Evolutionary conservation across 441 rosid genomes (phyloP), one percentile per base, ranked within the genome.

Genomic region (Eutrema salsugineum): DNA sequence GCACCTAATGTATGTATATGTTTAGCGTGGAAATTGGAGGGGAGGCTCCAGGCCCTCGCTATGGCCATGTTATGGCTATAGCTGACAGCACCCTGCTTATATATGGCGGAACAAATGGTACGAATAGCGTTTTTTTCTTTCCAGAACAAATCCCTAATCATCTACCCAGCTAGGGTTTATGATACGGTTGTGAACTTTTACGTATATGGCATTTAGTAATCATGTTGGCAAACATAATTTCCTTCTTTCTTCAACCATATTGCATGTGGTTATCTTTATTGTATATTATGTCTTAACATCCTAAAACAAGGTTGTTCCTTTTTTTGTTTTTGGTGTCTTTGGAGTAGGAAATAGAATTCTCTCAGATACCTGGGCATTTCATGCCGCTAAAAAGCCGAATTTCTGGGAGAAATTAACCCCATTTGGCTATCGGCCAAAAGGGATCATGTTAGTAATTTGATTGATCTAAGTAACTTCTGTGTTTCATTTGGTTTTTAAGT

Each of bases 11-110:
- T 64, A 24, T 24, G 68, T 10, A 10, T 33, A 14, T 64, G 22
- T 78, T 64, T 75, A 94, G 98, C 79, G 91, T 91, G 72, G 83
- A 82, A 28, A 94, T 87, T 54, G 84, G 78, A 85, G 96, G 94
- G 44, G 87, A 5, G 78, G 91, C 91, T 63, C 97, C 97, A 33
- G 91, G 97, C 35, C 98, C 98, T 79, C 93, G 98, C 19, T 92
- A 89, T 66, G 97, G 99, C 66, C 99, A 94, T 85, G 97, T 75
- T 11, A 94, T 94, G 91, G 96, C 83, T 79, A 81, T 90, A 78
- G 93, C 86, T 73, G 84, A 82, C 42, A 84, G 83, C 15, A 79
- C 91, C 78, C 83, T 94, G 57, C 89, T 94, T 42, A 78, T 88
- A 16, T 94, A 90, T 81, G 91, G 91, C 48, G 97, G 97, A 16